These are phyloP conservation scores for Carex parvula DNA, from an alignment of 176 grass and related monocot species.

Conservation along the genomic window DNA sequence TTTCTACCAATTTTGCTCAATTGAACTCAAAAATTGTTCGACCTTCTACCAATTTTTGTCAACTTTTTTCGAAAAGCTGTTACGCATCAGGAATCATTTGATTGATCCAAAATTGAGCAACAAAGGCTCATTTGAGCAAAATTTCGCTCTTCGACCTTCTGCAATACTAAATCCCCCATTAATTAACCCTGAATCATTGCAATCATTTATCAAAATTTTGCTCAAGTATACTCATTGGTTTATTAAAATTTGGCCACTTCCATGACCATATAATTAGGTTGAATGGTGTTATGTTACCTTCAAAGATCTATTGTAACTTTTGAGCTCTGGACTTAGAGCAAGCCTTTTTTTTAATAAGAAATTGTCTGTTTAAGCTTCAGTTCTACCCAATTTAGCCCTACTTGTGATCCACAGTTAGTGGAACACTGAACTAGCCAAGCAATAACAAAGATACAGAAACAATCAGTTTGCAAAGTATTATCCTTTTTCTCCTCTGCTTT, in stretches of 20 bases:
- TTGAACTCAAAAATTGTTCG: background rate
- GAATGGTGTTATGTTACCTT: background rate
- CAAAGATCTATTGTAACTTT: background rate
- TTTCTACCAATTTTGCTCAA: background rate
- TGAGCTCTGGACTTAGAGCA: background rate
- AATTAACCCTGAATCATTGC: background rate
- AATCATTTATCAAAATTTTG: background rate
- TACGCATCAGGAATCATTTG: background rate
- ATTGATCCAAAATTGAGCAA: background rate
- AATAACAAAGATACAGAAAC: background rate
- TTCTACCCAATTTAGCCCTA: background rate
- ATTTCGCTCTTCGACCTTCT: background rate
- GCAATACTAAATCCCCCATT: background rate
- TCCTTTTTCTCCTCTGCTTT: background rate
- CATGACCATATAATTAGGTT: background rate
- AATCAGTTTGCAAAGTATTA: background rate
- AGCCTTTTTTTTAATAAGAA: background rate
- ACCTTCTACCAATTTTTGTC: no score
- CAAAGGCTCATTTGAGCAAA: background rate
- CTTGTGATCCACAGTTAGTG: background rate
- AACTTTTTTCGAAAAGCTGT: no score
- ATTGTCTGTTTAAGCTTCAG: background rate
- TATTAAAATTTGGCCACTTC: background rate
- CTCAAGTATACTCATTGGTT: background rate
- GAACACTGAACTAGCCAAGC: background rate